A percentile compares a stretch with the other conserved stretches of the same genome.
Conservation (phyloP, 2,329 filamentous ascomycete genomes). For the Rhynchosporium agropyri region DNA sequence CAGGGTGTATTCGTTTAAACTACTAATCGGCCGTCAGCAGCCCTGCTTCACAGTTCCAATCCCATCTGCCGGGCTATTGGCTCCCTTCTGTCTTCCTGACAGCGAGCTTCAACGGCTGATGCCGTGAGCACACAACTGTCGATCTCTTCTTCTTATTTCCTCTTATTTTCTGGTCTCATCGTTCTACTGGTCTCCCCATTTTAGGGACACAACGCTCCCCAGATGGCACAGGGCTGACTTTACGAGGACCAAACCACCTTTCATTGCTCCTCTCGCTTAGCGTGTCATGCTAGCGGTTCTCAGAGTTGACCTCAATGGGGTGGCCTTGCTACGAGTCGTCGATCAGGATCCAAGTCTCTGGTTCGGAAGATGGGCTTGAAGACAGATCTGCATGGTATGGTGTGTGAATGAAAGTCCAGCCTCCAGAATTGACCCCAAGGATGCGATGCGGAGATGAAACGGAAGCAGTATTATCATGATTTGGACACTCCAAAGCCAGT, state of each 20-base stretch:
- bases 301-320: slow-evolving; percentile 34
- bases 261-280: slow-evolving; percentile 36
- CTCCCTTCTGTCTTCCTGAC: slow-evolving; percentile 21
- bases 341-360: slow-evolving; percentile 39
- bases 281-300: slow-evolving; percentile 30
- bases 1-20: slow-evolving; percentile 7
- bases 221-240: slow-evolving; percentile 29
- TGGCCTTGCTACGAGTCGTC: slow-evolving; percentile 40
- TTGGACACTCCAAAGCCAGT: slow-evolving; percentile 25
- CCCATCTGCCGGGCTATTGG: slow-evolving; percentile 17
- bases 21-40: not conserved
- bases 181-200: slow-evolving; percentile 31
- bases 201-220: slow-evolving; percentile 26
- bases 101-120: slow-evolving; percentile 35
- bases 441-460: slow-evolving; percentile 9
- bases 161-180: slow-evolving; percentile 19
- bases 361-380: slow-evolving; percentile 31
- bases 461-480: slow-evolving; percentile 17
- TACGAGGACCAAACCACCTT: slow-evolving; percentile 35
- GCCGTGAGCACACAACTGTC: slow-evolving; percentile 34
- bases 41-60: not conserved
- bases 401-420: slow-evolving; percentile 36
- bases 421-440: slow-evolving; percentile 20
- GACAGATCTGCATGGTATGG: slow-evolving; percentile 18
- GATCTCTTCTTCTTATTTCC: slow-evolving; percentile 14